Conservation (phyloP, 2,329 filamentous ascomycete genomes). For the Colletotrichum lupini region DNA sequence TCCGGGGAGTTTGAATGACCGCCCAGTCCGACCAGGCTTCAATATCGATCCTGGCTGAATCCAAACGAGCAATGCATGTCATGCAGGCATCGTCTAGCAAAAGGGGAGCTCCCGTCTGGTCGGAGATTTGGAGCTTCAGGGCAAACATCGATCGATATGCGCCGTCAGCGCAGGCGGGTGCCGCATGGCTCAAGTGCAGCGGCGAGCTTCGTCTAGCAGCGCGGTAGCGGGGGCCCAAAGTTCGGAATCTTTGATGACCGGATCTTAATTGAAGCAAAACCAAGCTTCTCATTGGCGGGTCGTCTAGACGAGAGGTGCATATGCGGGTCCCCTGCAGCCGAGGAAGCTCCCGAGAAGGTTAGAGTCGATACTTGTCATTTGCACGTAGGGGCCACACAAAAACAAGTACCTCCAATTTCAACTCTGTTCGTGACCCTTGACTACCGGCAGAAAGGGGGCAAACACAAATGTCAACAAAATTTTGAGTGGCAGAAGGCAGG, state of each 20-base stretch:
- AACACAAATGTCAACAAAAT: conserved; percentile 35
- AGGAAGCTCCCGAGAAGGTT: conserved; percentile 25
- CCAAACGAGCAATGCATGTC: conserved; percentile 5
- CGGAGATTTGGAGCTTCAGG: neutral
- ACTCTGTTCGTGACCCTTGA: conserved; percentile 28
- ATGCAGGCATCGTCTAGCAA: conserved; percentile 32
- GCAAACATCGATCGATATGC: neutral
- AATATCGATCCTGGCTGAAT: neutral
- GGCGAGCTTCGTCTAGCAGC: neutral
- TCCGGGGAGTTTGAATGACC: neutral
- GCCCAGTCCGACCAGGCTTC: neutral
- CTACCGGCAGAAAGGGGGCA: conserved; percentile 36
- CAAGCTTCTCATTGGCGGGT: conserved; percentile 32
- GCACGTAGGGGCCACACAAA: neutral
- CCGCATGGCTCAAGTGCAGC: neutral
- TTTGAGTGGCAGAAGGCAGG: conserved; percentile 12
- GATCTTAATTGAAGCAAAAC: conserved; percentile 28
- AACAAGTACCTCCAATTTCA: conserved; percentile 19
- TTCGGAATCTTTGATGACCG: neutral
- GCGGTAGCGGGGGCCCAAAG: neutral
- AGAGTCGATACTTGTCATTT: neutral
- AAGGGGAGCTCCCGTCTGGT: neutral
- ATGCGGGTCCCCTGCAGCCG: conserved; percentile 23
- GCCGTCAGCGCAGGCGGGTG: neutral
- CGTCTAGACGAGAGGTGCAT: conserved; percentile 31